Base-by-base conservation (phyloP, 176 grass and related monocot species). In the Oryza rufipogon region DNA sequence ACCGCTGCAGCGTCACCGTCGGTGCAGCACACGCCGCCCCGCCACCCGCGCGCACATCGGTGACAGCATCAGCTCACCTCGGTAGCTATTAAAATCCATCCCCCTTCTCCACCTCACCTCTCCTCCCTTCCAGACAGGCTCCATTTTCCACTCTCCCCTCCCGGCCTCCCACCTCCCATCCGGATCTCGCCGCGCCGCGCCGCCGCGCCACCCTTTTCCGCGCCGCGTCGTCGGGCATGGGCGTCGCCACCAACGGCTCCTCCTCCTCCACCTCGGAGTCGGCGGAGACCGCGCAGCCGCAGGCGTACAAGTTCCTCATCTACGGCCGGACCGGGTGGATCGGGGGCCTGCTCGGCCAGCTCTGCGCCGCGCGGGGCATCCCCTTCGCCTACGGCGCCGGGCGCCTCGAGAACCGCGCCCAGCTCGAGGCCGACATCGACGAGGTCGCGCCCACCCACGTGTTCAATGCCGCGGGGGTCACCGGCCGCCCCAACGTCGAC, bases 381-480 rank as follows among this genome's bases (percentile, higher is more conserved):
- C 60, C 90, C 42, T 95, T 78, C 85, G 70, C 65, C 10, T 95
- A 95, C 88, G 93, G 90, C 34, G 69, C 88, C 36, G 93, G 93
- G 20, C 79, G 93, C 28, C 90, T 95, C 32, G 93, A 95, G 88
- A 88, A 78, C 79, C 93, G 93, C 48, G 76, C 90, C 5, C 73
- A 86, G 81, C 85, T 95, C 9, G 88, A 92, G 73, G 82, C 78
- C 30, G 90, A 95, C 87, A 30, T 95, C 74, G 89, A 92, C 75
- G 60, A 83, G 20, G 68, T 66, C 11, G 12, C 25, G 19, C 93
- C 93, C 63, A 95, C 88, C 47, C 93, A 95, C 80, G 93, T 95
- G 51, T 95, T 95, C 87, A 95, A 95, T 60, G 93, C 93, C 51
- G 93, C 93, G 5, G 93, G 93, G n/a, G 93, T 95, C 78, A 95